Conservation (phyloP, 257 asterid genomes). For the Buddleja alternifolia region DNA sequence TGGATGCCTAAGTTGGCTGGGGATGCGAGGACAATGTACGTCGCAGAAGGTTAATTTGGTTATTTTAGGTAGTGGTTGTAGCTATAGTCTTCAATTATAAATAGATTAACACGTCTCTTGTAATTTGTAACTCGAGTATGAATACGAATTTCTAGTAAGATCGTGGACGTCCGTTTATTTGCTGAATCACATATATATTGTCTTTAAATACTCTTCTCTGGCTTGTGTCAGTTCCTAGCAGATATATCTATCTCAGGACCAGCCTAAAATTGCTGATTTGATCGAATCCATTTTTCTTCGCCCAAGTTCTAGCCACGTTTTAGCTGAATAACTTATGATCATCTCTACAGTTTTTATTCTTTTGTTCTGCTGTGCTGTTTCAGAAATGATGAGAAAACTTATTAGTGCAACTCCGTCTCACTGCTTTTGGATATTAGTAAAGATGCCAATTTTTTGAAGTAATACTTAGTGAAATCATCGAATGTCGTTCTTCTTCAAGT, state of each 20-base stretch:
- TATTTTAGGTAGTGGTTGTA: too few relatives aligned
- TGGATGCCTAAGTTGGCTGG: too few relatives aligned
- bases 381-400: not conserved
- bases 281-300: not conserved
- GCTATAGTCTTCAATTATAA: too few relatives aligned
- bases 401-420: not conserved
- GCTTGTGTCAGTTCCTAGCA: too few relatives aligned
- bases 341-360: not conserved
- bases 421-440: not conserved
- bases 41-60: too few relatives aligned
- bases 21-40: too few relatives aligned
- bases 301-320: not conserved
- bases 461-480: not conserved
- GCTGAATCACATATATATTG: too few relatives aligned
- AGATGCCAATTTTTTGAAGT: not conserved
- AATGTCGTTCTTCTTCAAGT: not conserved
- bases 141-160: too few relatives aligned
- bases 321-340: not conserved
- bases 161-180: too few relatives aligned
- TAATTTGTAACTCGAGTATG: too few relatives aligned
- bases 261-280: slow-evolving; percentile 6
- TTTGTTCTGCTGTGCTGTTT: not conserved
- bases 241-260: not conserved
- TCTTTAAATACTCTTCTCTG: too few relatives aligned
- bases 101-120: too few relatives aligned